Conservation (phyloP, 345 rosid species). For the Eucalyptus fibrosa region DNA sequence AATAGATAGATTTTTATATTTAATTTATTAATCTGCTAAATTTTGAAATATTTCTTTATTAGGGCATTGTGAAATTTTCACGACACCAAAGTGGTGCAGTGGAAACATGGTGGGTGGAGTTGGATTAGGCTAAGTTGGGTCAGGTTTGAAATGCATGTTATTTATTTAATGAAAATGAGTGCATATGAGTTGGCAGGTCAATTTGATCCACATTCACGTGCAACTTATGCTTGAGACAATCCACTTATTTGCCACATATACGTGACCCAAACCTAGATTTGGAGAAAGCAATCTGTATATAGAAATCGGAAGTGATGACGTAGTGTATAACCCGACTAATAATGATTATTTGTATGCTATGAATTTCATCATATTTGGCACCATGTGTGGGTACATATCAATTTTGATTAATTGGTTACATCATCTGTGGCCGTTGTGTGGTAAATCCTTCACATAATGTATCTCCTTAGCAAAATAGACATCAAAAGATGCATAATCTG, state of each 20-base stretch:
- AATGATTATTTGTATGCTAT: background rate
- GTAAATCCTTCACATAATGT: background rate
- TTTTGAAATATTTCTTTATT: too few species aligned
- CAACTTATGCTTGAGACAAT: background rate
- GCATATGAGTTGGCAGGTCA: background rate
- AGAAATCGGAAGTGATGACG: background rate
- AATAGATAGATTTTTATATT: too few species aligned
- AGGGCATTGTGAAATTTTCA: too few species aligned
- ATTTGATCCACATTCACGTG: background rate
- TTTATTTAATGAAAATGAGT: too few species aligned
- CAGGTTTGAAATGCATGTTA: background rate
- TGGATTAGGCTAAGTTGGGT: too few species aligned
- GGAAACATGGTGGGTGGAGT: too few species aligned
- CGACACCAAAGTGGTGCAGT: too few species aligned
- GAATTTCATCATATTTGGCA: background rate
- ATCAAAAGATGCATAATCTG: background rate
- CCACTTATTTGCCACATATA: background rate
- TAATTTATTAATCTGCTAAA: too few species aligned
- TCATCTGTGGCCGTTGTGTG: accelerated
- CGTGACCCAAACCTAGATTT: background rate
- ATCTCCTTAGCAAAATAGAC: background rate
- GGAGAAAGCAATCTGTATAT: background rate
- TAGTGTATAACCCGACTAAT: background rate
- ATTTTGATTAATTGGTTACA: background rate
- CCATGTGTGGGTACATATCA: accelerated